These are phyloP conservation scores for Phytophthora cajani DNA, from an alignment of 352 stramenopile genomes.

Conservation along the genomic window DNA sequence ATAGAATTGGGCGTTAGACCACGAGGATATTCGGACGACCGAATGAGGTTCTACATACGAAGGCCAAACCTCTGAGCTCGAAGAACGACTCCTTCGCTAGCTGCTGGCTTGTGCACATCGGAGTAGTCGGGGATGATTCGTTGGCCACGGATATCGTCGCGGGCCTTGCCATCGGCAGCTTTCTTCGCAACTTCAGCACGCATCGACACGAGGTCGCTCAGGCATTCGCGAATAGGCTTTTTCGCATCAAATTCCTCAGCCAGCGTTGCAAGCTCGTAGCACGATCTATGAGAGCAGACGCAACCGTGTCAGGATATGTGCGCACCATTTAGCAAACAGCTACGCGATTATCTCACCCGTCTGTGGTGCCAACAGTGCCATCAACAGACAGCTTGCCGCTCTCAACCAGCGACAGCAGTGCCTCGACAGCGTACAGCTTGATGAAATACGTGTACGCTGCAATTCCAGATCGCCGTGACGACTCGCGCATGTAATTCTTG, in stretches of 20 bases:
- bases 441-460: slow-evolving; percentile 88
- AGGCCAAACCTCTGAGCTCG: slow-evolving; percentile 52
- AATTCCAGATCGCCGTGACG: slow-evolving; percentile 60
- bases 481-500: slow-evolving; percentile 89
- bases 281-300: slow-evolving; percentile 18
- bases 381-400: slow-evolving; percentile 39
- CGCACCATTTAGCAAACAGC: not conserved
- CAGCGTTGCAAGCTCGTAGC: slow-evolving; percentile 51
- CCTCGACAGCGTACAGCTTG: slow-evolving; percentile 74
- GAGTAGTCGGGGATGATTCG: slow-evolving; percentile 77
- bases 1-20: slow-evolving; percentile 13
- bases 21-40: not conserved
- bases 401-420: slow-evolving; percentile 49
- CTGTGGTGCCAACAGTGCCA: slow-evolving; percentile 33
- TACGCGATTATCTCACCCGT: slow-evolving; percentile 32
- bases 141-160: slow-evolving; percentile 75
- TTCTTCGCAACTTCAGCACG: slow-evolving; percentile 59
- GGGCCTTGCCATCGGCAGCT: slow-evolving; percentile 66
- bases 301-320: not conserved
- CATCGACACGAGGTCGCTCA: slow-evolving; percentile 70
- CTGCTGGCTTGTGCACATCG: slow-evolving; percentile 63
- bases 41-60: slow-evolving; percentile 9
- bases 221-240: slow-evolving; percentile 50
- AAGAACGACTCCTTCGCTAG: slow-evolving; percentile 52
- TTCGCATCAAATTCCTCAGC: slow-evolving; percentile 50